Percentiles rank a stretch among this genome's conserved stretches.
Evolutionary conservation across 2,329 filamentous ascomycete genomes (phyloP).

Genomic region (Sclerotinia trifoliorum): DNA sequence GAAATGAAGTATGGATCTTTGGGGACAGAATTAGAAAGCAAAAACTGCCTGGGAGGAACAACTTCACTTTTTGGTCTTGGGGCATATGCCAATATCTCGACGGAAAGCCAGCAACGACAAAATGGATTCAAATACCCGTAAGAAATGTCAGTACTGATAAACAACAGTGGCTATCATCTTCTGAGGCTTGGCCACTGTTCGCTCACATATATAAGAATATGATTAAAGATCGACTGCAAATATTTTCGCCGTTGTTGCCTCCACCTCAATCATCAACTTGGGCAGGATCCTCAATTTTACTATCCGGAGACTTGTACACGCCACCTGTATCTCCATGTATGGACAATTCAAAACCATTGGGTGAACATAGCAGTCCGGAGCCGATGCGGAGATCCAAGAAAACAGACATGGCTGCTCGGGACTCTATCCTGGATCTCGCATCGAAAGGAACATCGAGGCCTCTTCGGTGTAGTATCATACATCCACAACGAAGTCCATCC

Average conservation of each 20-base stretch:
- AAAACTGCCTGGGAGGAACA: constrained; percentile 26
- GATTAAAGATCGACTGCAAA: neutral
- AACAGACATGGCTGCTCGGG: neutral
- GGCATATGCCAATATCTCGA: constrained; percentile 31
- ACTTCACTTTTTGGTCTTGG: constrained; percentile 26
- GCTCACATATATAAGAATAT: constrained; percentile 4
- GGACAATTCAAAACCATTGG: neutral
- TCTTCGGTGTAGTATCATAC: neutral
- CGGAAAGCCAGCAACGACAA: constrained; percentile 22
- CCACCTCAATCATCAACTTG: neutral
- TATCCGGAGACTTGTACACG: neutral
- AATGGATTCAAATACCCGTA: constrained; percentile 25
- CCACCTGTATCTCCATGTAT: neutral
- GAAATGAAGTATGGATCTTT: constrained; percentile 31
- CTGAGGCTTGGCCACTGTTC: neutral
- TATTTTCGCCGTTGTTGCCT: neutral
- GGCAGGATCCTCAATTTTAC: neutral
- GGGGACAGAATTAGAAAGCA: constrained; percentile 26
- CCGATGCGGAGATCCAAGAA: neutral
- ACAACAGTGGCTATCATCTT: neutral
- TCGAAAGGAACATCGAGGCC: neutral
- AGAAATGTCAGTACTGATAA: constrained; percentile 11
- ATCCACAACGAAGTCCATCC: neutral
- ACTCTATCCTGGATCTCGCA: neutral
- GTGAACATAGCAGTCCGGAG: neutral